Percentiles rank a stretch among this genome's conserved stretches.
Evolutionary conservation across 345 rosid species (phyloP).

Genomic region (Cardamine resedifolia): DNA sequence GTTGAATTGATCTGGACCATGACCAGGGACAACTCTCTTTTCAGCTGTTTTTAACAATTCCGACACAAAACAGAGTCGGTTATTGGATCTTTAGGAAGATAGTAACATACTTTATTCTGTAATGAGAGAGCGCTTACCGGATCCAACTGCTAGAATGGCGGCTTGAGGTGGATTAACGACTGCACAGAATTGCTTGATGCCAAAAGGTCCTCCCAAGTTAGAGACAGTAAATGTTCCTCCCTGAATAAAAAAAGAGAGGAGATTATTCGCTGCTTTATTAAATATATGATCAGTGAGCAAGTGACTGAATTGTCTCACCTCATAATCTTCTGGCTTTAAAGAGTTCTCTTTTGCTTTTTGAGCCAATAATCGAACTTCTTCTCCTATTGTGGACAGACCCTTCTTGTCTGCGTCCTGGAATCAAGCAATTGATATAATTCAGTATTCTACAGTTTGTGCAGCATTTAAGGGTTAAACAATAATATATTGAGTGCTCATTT

Average conservation of each 20-base stretch:
- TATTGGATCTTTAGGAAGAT: constrained; percentile 1
- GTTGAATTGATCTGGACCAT: constrained; percentile 58
- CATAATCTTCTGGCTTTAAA: constrained; percentile 94
- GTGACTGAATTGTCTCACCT: constrained; percentile 45
- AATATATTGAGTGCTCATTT: constrained; percentile 10
- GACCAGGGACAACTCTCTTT: constrained; percentile 84
- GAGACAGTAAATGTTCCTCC: constrained; percentile 97
- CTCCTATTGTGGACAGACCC: constrained; percentile 77
- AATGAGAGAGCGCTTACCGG: constrained; percentile 51
- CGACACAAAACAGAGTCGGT: neutral
- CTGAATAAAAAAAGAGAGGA: constrained; percentile 48
- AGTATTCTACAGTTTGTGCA: constrained; percentile 14
- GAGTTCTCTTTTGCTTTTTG: constrained; percentile 87
- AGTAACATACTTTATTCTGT: constrained; percentile 13
- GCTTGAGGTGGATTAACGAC: constrained; percentile 96
- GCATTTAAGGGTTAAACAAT: neutral
- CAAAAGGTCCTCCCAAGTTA: constrained; percentile 90
- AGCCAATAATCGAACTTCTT: constrained; percentile 82
- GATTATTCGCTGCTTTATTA: neutral
- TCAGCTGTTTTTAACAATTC: constrained; percentile 56
- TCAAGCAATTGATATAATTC: constrained; percentile 4
- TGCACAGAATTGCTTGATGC: constrained; percentile 92
- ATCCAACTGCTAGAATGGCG: constrained; percentile 93
- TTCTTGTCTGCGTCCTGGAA: constrained; percentile 92
- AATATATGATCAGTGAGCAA: neutral